Evolutionary conservation across 1,284 basidiomycete genomes (phyloP).

Genomic region (Cystobasidiaceae sp.): DNA sequence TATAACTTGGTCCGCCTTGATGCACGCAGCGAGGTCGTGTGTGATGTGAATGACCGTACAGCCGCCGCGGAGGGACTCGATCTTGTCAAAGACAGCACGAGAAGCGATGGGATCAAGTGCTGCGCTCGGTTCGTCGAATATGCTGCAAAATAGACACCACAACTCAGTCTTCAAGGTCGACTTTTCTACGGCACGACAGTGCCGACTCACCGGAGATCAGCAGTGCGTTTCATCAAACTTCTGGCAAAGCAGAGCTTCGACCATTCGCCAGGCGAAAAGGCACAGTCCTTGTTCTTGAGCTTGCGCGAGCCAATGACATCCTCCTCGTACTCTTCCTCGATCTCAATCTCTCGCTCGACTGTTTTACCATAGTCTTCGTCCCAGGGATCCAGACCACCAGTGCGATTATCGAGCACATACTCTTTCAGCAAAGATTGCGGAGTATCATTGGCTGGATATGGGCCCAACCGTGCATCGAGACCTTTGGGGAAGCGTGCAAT

Average conservation of each 20-base stretch:
- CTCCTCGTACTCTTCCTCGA: conserved; percentile 48
- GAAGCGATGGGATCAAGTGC: conserved; percentile 1
- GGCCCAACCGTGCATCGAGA: conserved; percentile 22
- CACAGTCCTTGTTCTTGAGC: conserved; percentile 8
- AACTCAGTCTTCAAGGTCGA: neutral
- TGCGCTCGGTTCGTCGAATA: conserved; percentile 19
- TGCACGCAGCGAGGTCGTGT: conserved; percentile 10
- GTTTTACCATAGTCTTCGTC: conserved; percentile 42
- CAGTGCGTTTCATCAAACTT: conserved; percentile 2
- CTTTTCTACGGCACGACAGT: neutral
- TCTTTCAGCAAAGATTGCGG: conserved; percentile 10
- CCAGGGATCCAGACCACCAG: conserved; percentile 18
- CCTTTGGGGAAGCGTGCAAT: conserved; percentile 17
- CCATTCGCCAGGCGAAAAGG: conserved; percentile 21
- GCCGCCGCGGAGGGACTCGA: neutral
- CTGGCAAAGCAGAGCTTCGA: conserved; percentile 15
- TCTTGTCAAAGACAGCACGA: neutral
- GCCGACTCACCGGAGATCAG: conserved; percentile 12
- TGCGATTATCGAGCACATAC: conserved; percentile 3
- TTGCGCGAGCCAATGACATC: conserved; percentile 42
- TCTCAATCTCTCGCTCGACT: conserved; percentile 65
- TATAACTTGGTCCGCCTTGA: conserved; percentile 12
- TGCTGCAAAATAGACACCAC: neutral
- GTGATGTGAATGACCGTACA: conserved; percentile 16
- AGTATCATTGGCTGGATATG: conserved; percentile 21